phyloP scores from a whole-genome alignment of 345 rosid genomes.

The Eucalyptus fibrosa region DNA sequence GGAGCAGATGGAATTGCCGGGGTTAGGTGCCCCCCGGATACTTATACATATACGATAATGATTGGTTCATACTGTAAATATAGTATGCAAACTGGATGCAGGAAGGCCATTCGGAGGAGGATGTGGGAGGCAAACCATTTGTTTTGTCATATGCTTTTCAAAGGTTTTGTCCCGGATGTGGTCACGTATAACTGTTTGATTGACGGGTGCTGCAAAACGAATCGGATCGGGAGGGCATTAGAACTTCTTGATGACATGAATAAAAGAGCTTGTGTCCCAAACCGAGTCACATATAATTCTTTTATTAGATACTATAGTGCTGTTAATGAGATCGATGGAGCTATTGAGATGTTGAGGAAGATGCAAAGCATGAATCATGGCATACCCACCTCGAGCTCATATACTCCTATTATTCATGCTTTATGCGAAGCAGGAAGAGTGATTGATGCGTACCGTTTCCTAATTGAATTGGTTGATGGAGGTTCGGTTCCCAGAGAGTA shows the following conservation, averaged over 20 bases:
- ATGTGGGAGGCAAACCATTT: conserved; percentile 81
- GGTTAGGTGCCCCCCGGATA: conserved; percentile 66
- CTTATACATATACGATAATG: conserved; percentile 58
- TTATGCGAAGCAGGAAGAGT: conserved; percentile 58
- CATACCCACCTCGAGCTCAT: conserved; percentile 47
- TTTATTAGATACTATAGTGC: conserved; percentile 64
- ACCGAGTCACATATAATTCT: conserved; percentile 65
- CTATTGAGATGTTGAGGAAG: conserved; percentile 59
- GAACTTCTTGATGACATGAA: conserved; percentile 74
- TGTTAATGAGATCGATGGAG: conserved; percentile 68
- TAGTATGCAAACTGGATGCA: conserved; percentile 72
- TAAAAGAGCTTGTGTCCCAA: conserved; percentile 57
- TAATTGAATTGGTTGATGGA: conserved; percentile 54
- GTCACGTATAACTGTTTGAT: conserved; percentile 84
- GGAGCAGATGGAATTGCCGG: conserved; percentile 80
- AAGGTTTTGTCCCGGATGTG: conserved; percentile 73
- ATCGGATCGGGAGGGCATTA: conserved; percentile 59
- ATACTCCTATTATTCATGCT: conserved; percentile 71
- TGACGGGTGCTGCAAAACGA: conserved; percentile 75
- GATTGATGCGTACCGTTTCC: conserved; percentile 46
- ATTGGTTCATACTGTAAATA: conserved; percentile 68
- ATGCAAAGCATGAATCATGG: conserved; percentile 69
- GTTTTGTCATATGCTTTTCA: conserved; percentile 75
- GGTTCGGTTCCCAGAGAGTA: conserved; percentile 77
- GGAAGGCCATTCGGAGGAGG: conserved; percentile 71